Conservation (phyloP, 1,284 basidiomycete genomes). For the Naganishia cerealis region DNA sequence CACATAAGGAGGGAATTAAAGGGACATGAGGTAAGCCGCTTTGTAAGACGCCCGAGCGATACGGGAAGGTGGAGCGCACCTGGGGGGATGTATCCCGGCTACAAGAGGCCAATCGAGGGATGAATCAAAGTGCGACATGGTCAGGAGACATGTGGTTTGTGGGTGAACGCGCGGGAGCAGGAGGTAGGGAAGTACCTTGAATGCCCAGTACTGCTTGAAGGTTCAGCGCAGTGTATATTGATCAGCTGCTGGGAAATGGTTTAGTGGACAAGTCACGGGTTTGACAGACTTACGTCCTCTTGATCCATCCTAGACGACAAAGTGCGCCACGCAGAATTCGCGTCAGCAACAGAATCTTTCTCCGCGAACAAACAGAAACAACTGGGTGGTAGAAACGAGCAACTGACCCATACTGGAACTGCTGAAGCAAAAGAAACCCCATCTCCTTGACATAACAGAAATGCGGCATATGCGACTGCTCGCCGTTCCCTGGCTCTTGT, state of each 20-base stretch:
- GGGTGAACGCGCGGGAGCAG: not conserved
- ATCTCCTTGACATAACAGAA: constrained; percentile 7
- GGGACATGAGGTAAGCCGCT: not conserved
- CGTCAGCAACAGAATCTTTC: constrained; percentile 3
- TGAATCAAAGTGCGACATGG: not conserved
- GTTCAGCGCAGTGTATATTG: no score
- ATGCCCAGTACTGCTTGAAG: constrained; percentile 18
- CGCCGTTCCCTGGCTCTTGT: not conserved
- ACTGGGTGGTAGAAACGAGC: no score
- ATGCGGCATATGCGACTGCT: constrained; percentile 19
- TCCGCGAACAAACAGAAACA: not conserved
- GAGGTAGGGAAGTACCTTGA: constrained; percentile 8
- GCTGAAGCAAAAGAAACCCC: constrained; percentile 23
- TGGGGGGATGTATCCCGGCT: constrained; percentile 25
- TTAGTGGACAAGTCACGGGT: no score
- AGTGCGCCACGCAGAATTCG: not conserved
- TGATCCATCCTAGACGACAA: constrained; percentile 15
- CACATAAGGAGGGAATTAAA: not conserved
- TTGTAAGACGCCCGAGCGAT: no score
- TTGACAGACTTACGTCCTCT: constrained; percentile 19
- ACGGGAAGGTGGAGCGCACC: not conserved
- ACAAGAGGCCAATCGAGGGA: not conserved
- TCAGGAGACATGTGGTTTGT: not conserved
- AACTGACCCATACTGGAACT: constrained; percentile 28
- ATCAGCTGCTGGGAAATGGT: no score